Evolutionary conservation across 345 rosid genomes (phyloP).

Genomic region (Populus euphratica): DNA sequence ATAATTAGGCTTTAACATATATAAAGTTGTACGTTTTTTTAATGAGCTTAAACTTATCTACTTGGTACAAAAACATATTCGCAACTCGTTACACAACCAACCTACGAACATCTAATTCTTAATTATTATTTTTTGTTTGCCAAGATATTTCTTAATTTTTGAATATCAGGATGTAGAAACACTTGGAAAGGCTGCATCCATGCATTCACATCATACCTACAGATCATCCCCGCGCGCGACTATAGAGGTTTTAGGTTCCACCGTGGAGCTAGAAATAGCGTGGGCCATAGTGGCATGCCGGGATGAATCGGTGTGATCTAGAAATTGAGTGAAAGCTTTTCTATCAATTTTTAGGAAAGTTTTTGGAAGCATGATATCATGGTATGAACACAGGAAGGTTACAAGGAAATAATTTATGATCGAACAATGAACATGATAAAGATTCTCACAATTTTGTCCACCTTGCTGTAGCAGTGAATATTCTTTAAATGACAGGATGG

Average conservation of each 20-base stretch:
- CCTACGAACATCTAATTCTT: neutral
- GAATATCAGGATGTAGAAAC: neutral
- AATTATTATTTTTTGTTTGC: neutral
- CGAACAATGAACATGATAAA: neutral
- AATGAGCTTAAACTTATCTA: too few relatives aligned
- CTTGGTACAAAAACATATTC: too few relatives aligned
- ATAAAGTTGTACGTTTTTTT: too few relatives aligned
- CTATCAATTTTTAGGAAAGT: neutral
- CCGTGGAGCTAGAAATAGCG: neutral
- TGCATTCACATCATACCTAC: neutral
- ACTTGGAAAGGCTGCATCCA: neutral
- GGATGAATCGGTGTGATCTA: neutral
- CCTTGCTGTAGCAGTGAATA: slow-evolving; percentile 14
- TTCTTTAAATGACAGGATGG: slow-evolving; percentile 1
- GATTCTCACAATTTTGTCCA: neutral
- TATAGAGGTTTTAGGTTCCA: neutral
- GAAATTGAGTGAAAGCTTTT: neutral
- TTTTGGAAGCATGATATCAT: neutral
- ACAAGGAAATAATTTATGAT: neutral
- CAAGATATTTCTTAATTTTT: neutral
- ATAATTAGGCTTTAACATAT: too few relatives aligned
- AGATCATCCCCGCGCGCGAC: neutral
- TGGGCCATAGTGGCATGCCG: neutral
- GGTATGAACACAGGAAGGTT: neutral
- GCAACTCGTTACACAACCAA: too few relatives aligned